These are phyloP conservation scores for Sonneratia alba DNA, from an alignment of 345 rosid genomes.

Conservation along the genomic window DNA sequence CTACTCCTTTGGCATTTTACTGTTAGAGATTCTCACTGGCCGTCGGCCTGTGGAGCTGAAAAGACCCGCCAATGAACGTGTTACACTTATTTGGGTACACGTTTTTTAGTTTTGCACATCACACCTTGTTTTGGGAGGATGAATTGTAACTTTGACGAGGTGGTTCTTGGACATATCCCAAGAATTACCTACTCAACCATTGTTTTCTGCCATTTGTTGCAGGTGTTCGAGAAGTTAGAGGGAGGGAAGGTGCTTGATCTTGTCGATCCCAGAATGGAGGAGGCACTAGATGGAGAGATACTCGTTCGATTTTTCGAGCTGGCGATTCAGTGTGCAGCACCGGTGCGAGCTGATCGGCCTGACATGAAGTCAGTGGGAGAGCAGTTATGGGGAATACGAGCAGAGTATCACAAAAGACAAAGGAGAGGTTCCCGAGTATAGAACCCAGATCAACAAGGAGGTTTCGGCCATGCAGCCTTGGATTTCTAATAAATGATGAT, in stretches of 20 bases:
- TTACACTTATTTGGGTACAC: constrained; percentile 72
- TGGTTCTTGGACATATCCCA: neutral
- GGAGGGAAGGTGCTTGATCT: constrained; percentile 44
- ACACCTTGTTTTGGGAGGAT: neutral
- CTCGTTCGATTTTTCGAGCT: constrained; percentile 51
- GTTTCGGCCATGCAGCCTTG: neutral
- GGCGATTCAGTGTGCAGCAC: constrained; percentile 93
- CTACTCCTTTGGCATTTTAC: constrained; percentile 79
- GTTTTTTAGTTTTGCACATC: neutral
- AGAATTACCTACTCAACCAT: neutral
- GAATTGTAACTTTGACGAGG: neutral
- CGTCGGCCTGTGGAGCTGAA: constrained; percentile 84
- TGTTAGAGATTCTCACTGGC: constrained; percentile 70
- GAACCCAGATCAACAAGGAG: neutral
- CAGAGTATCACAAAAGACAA: constrained; percentile 49
- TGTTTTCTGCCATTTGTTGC: constrained; percentile 11
- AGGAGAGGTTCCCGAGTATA: constrained; percentile 14
- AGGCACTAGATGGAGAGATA: constrained; percentile 35
- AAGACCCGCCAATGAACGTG: constrained; percentile 52
- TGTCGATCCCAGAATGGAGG: constrained; percentile 61
- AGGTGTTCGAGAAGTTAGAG: constrained; percentile 62
- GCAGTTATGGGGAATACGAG: constrained; percentile 84
- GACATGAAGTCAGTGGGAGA: constrained; percentile 77
- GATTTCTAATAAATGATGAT: neutral
- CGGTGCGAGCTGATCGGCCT: constrained; percentile 61